phyloP scores from a whole-genome alignment of 2,329 filamentous ascomycete species.

The Cordyceps cicadae region DNA sequence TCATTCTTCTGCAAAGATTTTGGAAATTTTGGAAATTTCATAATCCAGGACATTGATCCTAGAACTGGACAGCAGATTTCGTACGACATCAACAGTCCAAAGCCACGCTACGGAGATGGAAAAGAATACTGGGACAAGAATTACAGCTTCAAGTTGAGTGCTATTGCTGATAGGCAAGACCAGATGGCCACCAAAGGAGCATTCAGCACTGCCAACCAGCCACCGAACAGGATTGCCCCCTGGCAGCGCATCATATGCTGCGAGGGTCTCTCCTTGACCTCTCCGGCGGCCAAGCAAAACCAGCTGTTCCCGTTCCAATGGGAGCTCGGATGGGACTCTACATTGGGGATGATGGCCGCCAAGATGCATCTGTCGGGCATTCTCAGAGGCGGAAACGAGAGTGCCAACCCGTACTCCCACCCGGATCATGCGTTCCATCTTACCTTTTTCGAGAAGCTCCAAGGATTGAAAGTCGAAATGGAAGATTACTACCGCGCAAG shows the following conservation, averaged over 20 bases:
- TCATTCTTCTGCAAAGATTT: no score
- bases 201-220: no score
- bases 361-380: background rate
- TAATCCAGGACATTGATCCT: no score
- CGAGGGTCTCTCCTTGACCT: background rate
- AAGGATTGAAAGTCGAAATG: accelerated
- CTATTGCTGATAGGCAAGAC: no score
- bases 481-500: background rate
- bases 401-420: background rate
- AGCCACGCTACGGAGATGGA: no score
- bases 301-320: background rate
- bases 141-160: no score
- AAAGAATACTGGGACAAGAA: no score
- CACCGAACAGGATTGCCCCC: background rate
- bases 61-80: no score
- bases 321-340: background rate
- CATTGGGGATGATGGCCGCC: background rate
- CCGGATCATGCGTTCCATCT: background rate
- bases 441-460: background rate
- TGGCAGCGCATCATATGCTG: background rate
- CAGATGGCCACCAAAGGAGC: no score
- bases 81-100: no score
- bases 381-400: background rate
- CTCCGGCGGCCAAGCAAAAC: background rate
- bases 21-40: no score